A percentile compares a stretch with the other conserved stretches of the same genome.
Conservation (phyloP, 2,329 filamentous ascomycete species). For the Sporothrix pseudoabietina region DNA sequence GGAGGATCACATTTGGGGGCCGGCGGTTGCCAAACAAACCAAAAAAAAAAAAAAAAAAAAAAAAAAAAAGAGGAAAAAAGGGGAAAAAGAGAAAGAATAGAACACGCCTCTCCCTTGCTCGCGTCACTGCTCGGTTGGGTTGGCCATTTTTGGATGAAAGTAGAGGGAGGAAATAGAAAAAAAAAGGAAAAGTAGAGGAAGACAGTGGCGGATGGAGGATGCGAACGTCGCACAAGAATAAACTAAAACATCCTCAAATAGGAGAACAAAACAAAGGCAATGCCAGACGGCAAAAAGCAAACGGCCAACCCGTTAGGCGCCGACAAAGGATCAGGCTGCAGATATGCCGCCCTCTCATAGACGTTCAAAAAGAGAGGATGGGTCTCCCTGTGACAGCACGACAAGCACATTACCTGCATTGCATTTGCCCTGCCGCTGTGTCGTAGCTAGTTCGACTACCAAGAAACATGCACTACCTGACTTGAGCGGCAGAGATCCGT, state of each 20-base stretch:
- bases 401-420: not conserved
- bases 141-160: not conserved
- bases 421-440: not conserved
- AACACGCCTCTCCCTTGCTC: not conserved
- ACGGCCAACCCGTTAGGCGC: not conserved
- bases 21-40: not conserved
- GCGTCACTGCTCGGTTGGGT: not conserved
- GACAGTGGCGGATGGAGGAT: not conserved
- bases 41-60: not conserved
- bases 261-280: not conserved
- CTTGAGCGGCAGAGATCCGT: not conserved
- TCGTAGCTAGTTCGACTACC: not conserved
- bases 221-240: slow-evolving; percentile 2
- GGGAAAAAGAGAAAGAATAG: not conserved
- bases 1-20: not conserved
- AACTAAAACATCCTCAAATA: not conserved
- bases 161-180: not conserved
- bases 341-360: not conserved
- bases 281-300: not conserved
- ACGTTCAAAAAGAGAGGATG: not conserved
- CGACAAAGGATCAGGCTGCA: not conserved
- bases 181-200: not conserved
- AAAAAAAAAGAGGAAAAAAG: not conserved
- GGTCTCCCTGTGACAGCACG: not conserved
- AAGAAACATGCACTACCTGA: not conserved